Evolutionary conservation across 2,329 filamentous ascomycete species (phyloP).

Genomic region (Hypoxylon sp.): DNA sequence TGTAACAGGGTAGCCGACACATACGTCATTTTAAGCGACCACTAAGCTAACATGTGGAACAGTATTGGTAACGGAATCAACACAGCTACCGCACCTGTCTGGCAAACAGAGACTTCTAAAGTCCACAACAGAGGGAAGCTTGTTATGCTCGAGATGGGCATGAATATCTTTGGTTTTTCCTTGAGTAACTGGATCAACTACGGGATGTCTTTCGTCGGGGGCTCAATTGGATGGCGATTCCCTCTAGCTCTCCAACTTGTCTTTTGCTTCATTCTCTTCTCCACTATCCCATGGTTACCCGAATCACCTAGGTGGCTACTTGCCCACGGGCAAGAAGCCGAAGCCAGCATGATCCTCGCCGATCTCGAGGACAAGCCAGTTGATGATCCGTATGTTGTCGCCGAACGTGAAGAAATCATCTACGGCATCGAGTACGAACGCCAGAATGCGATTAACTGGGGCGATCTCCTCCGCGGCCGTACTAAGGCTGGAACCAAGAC

Average conservation of each 20-base stretch:
- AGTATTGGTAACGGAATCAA: slow-evolving; percentile 62
- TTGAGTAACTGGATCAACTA: slow-evolving; percentile 54
- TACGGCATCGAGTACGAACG: slow-evolving; percentile 52
- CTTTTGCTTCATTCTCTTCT: slow-evolving; percentile 53
- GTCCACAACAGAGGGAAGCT: slow-evolving; percentile 50
- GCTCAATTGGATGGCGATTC: slow-evolving; percentile 56
- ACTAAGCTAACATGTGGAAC: slow-evolving; percentile 13
- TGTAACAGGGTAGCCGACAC: slow-evolving; percentile 54
- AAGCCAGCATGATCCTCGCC: slow-evolving; percentile 51
- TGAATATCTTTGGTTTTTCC: slow-evolving; percentile 53
- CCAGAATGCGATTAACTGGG: slow-evolving; percentile 48
- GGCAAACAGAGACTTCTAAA: slow-evolving; percentile 54
- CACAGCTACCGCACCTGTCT: slow-evolving; percentile 52
- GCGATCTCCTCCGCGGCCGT: slow-evolving; percentile 47
- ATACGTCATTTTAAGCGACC: neutral
- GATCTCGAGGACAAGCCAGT: slow-evolving; percentile 48
- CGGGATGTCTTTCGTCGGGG: slow-evolving; percentile 53
- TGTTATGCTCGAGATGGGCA: slow-evolving; percentile 51
- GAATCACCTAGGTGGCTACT: slow-evolving; percentile 53
- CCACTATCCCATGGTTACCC: slow-evolving; percentile 50
- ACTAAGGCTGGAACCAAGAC: slow-evolving; percentile 48
- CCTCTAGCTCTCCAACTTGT: slow-evolving; percentile 58
- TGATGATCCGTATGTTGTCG: slow-evolving; percentile 47
- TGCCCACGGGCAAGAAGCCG: slow-evolving; percentile 49
- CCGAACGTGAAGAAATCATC: slow-evolving; percentile 48